Evolutionary conservation across 2,329 filamentous ascomycete genomes (phyloP), one percentile per base, ranked within the genome.

Genomic region (Botryotinia convoluta): DNA sequence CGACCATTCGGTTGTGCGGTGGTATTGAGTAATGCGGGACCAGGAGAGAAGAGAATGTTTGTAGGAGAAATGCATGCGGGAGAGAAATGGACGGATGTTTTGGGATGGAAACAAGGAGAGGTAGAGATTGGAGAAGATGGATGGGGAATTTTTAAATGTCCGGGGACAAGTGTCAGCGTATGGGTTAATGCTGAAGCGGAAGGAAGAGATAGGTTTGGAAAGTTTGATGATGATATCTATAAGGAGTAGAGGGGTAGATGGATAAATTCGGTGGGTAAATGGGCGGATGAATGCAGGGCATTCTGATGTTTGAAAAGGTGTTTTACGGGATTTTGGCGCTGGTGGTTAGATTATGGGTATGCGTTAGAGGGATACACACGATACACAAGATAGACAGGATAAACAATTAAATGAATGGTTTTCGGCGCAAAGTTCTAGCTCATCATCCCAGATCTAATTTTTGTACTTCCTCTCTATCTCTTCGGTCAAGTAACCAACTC

Each of bases 11-110:
- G 87, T 0, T 83, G 89, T 54, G 88, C 88, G 20, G 88, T 87
- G 32, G 81, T 91, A 10, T 84, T 91, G 81, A 89, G 85, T 61
- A 89, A 87, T 76, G 82, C 83, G 1, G 83, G 83, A 57, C 81
- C 83, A 20, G 82, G 81, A 16, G 81, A 84, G 74, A 89, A 88
- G 78, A 85, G 83, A 74, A 92, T 93, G 90, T 86, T 85, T 74
- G 88, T 92, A 20, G 91, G 90, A 0, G 80, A 84, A 68, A 81
- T 82, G 67, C 88, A 90, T 78, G 84, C 84, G 0, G 89, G 88
- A 0, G 88, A 92, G 81, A 80, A 83, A 57, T 92, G 90, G 90
- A 89, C 87, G 0, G 90, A 93, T 82, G 78, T 92, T 1, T 80
- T 90, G 69, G 86, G 83, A 10, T 87, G 86, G 85, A 84, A 85